Evolutionary conservation across 139 green algal species (phyloP).

Genomic region (Chlorella sp.): DNA sequence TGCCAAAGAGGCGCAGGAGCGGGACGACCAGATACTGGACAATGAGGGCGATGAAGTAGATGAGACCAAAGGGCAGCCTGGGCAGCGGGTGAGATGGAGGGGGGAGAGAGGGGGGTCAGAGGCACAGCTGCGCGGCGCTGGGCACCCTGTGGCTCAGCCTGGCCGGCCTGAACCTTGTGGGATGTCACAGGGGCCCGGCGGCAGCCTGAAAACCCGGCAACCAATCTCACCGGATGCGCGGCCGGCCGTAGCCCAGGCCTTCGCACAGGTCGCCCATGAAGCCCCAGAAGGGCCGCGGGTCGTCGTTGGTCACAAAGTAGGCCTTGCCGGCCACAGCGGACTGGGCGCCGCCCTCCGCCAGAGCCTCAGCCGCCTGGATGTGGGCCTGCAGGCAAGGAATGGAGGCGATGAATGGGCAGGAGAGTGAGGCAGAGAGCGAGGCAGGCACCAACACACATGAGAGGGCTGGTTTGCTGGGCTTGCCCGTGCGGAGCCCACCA

Average conservation of each 20-base stretch:
- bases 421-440: too few species aligned
- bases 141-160: too few species aligned
- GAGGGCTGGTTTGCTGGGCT: too few species aligned
- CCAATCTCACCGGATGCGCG: slow-evolving; percentile 54
- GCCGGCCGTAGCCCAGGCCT: slow-evolving; percentile 81
- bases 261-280: slow-evolving; percentile 89
- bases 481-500: too few species aligned
- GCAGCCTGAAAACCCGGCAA: too few species aligned
- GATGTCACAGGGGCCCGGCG: too few species aligned
- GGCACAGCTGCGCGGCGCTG: too few species aligned
- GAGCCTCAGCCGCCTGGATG: slow-evolving; percentile 66
- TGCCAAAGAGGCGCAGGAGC: slow-evolving; percentile 57
- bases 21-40: slow-evolving; percentile 78
- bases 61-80: slow-evolving; percentile 77
- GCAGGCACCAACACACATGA: too few species aligned
- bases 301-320: slow-evolving; percentile 93
- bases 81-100: too few species aligned
- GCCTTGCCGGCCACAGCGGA: slow-evolving; percentile 68
- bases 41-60: slow-evolving; percentile 80
- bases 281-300: slow-evolving; percentile 84
- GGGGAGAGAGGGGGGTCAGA: too few species aligned
- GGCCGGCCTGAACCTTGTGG: too few species aligned
- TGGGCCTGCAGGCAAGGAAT: slow-evolving; percentile 29
- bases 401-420: neutral
- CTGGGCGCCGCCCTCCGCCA: slow-evolving; percentile 28